These are phyloP conservation scores for Clarkia xantiana DNA, from an alignment of 345 rosid genomes.

Conservation along the genomic window DNA sequence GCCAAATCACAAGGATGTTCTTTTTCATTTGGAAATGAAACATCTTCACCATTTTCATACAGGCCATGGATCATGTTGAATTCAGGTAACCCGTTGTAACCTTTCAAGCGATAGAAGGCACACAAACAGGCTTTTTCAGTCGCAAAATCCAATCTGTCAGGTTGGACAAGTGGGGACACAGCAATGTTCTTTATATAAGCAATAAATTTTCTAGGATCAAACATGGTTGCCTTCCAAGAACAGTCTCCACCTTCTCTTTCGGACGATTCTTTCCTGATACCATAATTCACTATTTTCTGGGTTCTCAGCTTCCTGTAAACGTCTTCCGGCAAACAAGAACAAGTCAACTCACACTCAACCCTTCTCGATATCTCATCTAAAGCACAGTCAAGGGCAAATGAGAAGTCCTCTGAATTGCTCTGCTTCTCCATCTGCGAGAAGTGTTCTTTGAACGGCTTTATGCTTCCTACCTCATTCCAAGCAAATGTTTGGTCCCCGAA, in stretches of 20 bases:
- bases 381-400: constrained; percentile 48
- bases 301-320: constrained; percentile 23
- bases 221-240: constrained; percentile 24
- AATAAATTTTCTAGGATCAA: constrained; percentile 43
- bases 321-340: constrained; percentile 48
- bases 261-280: constrained; percentile 32
- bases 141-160: constrained; percentile 35
- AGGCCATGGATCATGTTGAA: constrained; percentile 27
- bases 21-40: constrained; percentile 9
- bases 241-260: constrained; percentile 34
- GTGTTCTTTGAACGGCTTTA: constrained; percentile 49
- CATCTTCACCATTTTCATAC: constrained; percentile 31
- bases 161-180: constrained; percentile 16
- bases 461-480: constrained; percentile 44
- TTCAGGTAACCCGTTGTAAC: constrained; percentile 40
- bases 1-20: constrained; percentile 5
- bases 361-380: constrained; percentile 68
- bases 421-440: constrained; percentile 55
- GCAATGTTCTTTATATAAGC: constrained; percentile 35
- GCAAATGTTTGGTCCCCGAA: constrained; percentile 67
- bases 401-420: constrained; percentile 29
- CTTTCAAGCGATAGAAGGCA: constrained; percentile 61
- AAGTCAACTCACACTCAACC: constrained; percentile 54
- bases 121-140: constrained; percentile 36
- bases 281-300: constrained; percentile 48